A percentile compares a stretch with the other conserved stretches of the same genome.
phyloP scores from a whole-genome alignment of 1,284 basidiomycete genomes.

The Moesziomyces globuligerus region DNA sequence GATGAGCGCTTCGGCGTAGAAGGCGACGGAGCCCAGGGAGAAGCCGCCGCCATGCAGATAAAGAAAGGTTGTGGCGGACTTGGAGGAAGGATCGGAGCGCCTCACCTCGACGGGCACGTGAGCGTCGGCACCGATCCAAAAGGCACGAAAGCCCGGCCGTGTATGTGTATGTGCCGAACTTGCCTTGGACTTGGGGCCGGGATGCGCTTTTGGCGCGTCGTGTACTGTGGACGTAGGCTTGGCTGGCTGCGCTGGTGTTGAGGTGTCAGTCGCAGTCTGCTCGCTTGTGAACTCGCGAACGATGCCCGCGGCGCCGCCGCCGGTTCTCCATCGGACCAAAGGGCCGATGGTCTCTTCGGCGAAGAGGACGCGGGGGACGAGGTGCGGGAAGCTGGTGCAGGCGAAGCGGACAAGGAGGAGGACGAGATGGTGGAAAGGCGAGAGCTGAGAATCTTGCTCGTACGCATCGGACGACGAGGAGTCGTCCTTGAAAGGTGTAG shows the following conservation, averaged over 20 bases:
- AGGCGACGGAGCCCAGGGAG: constrained; percentile 64
- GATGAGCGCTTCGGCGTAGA: constrained; percentile 65
- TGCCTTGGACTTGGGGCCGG: constrained; percentile 3
- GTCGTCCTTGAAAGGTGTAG: constrained; percentile 26
- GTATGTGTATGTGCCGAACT: constrained; percentile 5
- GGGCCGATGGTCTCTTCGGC: constrained; percentile 65
- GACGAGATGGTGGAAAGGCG: constrained; percentile 62
- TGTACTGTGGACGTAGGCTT: constrained; percentile 1
- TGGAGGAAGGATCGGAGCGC: constrained; percentile 33
- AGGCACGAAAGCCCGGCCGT: constrained; percentile 54
- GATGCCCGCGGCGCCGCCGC: constrained; percentile 54
- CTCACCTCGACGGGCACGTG: constrained; percentile 33
- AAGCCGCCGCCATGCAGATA: constrained; percentile 67
- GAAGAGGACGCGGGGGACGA: constrained; percentile 62
- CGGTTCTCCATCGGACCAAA: constrained; percentile 63
- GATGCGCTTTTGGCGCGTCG: constrained; percentile 2
- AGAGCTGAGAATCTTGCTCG: constrained; percentile 40
- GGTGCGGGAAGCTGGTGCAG: constrained; percentile 61
- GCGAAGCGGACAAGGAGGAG: constrained; percentile 59
- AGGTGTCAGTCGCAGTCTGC: neutral
- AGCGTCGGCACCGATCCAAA: constrained; percentile 58
- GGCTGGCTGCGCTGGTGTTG: neutral
- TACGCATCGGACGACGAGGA: constrained; percentile 9
- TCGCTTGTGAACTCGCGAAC: constrained; percentile 50
- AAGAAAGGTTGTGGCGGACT: constrained; percentile 53